Conservation (phyloP, 2,329 filamentous ascomycete species). For the Trichophyton benhamiae region DNA sequence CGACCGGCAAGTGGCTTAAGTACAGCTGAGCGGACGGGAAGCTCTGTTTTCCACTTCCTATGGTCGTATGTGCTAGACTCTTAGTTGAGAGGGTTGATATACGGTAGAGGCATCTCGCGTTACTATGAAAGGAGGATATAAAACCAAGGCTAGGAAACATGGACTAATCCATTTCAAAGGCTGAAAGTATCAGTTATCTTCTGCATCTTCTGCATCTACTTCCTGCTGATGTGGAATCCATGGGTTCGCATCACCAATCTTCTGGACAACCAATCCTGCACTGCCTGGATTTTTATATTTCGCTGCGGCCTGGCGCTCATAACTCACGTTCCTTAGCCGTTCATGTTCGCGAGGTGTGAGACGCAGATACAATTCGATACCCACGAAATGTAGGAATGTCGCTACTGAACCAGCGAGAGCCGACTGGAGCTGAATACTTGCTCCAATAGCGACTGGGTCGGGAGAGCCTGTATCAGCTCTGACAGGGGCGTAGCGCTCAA, state of each 20-base stretch:
- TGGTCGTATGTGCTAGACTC: no score
- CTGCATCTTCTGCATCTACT: not conserved
- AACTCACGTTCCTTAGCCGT: slow-evolving; percentile 44
- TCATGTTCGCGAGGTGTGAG: slow-evolving; percentile 44
- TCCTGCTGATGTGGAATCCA: not conserved
- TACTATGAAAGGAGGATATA: no score
- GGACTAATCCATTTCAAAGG: not conserved
- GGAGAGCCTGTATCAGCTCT: not conserved
- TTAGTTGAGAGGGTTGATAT: no score
- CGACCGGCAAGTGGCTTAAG: no score
- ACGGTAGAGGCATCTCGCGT: no score
- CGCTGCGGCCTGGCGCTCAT: slow-evolving; percentile 44
- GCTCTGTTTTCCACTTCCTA: no score
- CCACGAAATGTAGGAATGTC: slow-evolving; percentile 39
- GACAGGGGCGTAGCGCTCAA: not conserved
- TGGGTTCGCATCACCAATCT: not conserved
- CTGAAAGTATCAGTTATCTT: not conserved
- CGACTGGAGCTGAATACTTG: not conserved
- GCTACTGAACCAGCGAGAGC: slow-evolving; percentile 24
- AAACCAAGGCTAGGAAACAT: no score
- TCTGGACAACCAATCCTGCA: slow-evolving; percentile 31
- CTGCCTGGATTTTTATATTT: slow-evolving; percentile 41
- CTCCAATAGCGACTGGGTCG: not conserved
- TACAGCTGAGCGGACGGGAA: no score
- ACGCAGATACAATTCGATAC: slow-evolving; percentile 39